Base-by-base conservation (phyloP, 2,329 filamentous ascomycete species). In the Neurospora sp. region DNA sequence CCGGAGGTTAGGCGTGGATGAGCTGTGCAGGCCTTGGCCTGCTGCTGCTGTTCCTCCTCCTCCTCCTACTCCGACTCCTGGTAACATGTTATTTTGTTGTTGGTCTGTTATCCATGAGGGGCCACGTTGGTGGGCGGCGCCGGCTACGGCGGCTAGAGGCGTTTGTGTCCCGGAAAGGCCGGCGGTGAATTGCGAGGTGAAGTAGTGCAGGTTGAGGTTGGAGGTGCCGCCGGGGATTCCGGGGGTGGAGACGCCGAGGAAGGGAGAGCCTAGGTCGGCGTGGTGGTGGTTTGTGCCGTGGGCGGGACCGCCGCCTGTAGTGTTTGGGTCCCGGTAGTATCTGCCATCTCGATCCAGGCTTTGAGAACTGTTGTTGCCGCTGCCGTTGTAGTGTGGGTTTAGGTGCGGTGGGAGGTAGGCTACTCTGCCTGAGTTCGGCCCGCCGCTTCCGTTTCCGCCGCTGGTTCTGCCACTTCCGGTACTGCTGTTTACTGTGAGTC, bases 141-240 rank as follows among this genome's bases (percentile, higher is more conserved):
- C 91, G 23, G 91, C 91, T 67, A 94, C 90, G 67, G 92, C 91
- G 6, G 92, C 92, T 38, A 95, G 84, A 62, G 92, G 92, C 36
- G 92, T 95, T 72, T 92, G 90, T 12, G 91, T 89, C 36, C 92
- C 92, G 66, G 91, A 92, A 73, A 91, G 85, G 3, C 89, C 89
- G 36, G 86, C 85, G 8, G 89, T 87, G 4, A 95, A 83, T 74
- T 93, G 92, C 19, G 91, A 88, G 78, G 94, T 92, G 77, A 96
- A 95, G 79, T 95, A 96, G 78, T 90, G 90, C 75, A 95, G 84
- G 74, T 92, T 93, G 75, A 95, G 84, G 74, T 92, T 93, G 11
- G 90, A 90, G 11, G 91, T 90, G 38, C 90, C 91, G 70, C 91
- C 91, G 5, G 91, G 85, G 66, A 91, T 86, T 1, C 88, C 88